Percentiles rank a stretch among this genome's conserved stretches.
These are phyloP conservation scores for Globisporangium cystogenes DNA, from an alignment of 352 stramenopile species.

Conservation along the genomic window DNA sequence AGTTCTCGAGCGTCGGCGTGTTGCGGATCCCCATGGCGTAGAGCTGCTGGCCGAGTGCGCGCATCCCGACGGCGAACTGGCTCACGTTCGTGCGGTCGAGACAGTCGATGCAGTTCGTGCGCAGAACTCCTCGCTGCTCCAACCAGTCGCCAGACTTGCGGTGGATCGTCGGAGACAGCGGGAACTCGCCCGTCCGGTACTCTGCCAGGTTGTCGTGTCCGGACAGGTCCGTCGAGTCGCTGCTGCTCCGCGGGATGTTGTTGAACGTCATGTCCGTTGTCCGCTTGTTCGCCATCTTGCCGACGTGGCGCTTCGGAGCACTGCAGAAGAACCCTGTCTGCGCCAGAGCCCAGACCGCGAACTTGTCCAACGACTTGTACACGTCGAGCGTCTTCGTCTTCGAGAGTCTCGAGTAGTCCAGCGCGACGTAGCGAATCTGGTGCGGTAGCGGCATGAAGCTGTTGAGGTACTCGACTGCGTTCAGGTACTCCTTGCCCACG, in stretches of 20 bases:
- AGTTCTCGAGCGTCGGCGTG: slow-evolving; percentile 72
- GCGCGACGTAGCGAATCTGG: slow-evolving; percentile 95
- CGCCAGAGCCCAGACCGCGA: slow-evolving; percentile 94
- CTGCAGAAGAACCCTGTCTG: slow-evolving; percentile 98
- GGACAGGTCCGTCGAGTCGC: not conserved
- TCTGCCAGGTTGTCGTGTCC: not conserved
- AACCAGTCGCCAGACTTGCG: slow-evolving; percentile 86
- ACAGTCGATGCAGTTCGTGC: slow-evolving; percentile 99
- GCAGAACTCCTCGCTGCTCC: slow-evolving; percentile 96
- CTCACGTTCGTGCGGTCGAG: slow-evolving; percentile 86
- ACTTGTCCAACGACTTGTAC: slow-evolving; percentile 91
- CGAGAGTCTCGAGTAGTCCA: slow-evolving; percentile 94
- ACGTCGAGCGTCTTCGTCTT: slow-evolving; percentile 96
- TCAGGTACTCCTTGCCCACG: slow-evolving; percentile 96
- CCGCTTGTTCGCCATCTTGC: slow-evolving; percentile 49
- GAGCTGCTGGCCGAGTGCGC: slow-evolving; percentile 93
- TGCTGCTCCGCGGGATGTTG: slow-evolving; percentile 5
- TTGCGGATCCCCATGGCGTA: slow-evolving; percentile 96
- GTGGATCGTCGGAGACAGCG: slow-evolving; percentile 59
- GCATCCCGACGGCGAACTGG: slow-evolving; percentile 84
- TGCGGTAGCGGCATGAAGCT: slow-evolving; percentile 87
- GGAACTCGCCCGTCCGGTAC: slow-evolving; percentile 11
- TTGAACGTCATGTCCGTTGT: slow-evolving; percentile 41
- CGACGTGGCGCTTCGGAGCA: slow-evolving; percentile 72
- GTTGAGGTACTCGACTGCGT: slow-evolving; percentile 98